A percentile compares a stretch with the other conserved stretches of the same genome.
Evolutionary conservation across 2,329 filamentous ascomycete species (phyloP).

Genomic region (Emergomyces africanus): DNA sequence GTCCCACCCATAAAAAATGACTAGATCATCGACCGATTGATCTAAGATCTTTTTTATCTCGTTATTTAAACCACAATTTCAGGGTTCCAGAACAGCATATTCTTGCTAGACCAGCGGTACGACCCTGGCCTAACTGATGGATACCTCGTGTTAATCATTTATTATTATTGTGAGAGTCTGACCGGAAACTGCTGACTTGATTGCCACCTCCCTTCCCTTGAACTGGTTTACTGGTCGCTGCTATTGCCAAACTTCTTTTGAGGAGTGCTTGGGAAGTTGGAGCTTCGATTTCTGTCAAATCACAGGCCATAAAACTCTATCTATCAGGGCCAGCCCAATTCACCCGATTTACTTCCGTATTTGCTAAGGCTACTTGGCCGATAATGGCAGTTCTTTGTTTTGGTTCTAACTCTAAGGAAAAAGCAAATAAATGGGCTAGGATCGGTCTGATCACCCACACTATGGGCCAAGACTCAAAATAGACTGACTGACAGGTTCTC

Average conservation of each 20-base stretch:
- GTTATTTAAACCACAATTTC: neutral
- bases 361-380: neutral
- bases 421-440: neutral
- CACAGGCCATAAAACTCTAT: neutral
- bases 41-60: neutral
- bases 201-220: neutral
- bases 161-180: neutral
- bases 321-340: neutral
- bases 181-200: neutral
- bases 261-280: neutral
- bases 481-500: conserved; percentile 2
- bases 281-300: neutral
- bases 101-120: neutral
- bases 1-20: neutral
- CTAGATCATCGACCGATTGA: conserved; percentile 1
- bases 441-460: conserved; percentile 2
- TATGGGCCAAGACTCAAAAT: neutral
- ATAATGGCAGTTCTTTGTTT: conserved; percentile 1
- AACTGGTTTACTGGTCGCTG: neutral
- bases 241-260: neutral
- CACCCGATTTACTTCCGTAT: neutral
- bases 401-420: neutral
- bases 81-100: neutral
- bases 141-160: neutral
- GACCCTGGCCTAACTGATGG: neutral